phyloP scores from a whole-genome alignment of 2,329 filamentous ascomycete species.

The Annulohypoxylon truncatum region DNA sequence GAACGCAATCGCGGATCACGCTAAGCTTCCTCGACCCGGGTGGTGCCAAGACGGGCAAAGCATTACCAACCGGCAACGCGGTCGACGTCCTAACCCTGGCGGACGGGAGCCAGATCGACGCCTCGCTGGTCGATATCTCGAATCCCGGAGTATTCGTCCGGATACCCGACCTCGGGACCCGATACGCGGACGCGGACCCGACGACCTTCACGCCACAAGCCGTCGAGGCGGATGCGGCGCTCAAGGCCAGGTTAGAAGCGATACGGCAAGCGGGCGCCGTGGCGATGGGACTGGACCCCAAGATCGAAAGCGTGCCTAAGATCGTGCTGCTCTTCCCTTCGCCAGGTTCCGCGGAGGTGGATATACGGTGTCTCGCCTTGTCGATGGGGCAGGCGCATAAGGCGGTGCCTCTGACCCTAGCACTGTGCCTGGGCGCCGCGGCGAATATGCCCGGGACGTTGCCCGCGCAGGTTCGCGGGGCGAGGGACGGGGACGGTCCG shows the following conservation, averaged over 20 bases:
- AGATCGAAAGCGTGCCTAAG: constrained; percentile 57
- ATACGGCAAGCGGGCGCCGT: constrained; percentile 54
- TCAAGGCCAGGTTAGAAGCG: constrained; percentile 51
- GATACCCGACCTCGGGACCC: constrained; percentile 49
- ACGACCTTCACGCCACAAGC: constrained; percentile 40
- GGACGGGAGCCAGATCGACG: constrained; percentile 48
- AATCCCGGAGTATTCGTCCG: constrained; percentile 58
- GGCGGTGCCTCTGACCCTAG: constrained; percentile 56
- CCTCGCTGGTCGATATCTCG: constrained; percentile 55
- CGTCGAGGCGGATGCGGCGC: constrained; percentile 49
- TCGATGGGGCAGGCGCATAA: constrained; percentile 60
- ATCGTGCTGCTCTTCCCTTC: constrained; percentile 54
- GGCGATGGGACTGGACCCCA: constrained; percentile 55
- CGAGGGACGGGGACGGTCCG: constrained; percentile 13
- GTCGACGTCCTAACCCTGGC: constrained; percentile 50
- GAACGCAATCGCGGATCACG: constrained; percentile 51
- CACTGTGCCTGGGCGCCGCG: constrained; percentile 55
- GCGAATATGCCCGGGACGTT: constrained; percentile 56
- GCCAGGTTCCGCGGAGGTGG: constrained; percentile 39
- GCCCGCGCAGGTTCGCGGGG: constrained; percentile 42
- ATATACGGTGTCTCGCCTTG: constrained; percentile 60
- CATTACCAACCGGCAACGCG: constrained; percentile 54
- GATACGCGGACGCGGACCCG: neutral
- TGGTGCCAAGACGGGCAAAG: constrained; percentile 55
- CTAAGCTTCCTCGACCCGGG: constrained; percentile 55